Base-by-base conservation (phyloP, 2,329 filamentous ascomycete species). In the Neoscytalidium dimidiatum region DNA sequence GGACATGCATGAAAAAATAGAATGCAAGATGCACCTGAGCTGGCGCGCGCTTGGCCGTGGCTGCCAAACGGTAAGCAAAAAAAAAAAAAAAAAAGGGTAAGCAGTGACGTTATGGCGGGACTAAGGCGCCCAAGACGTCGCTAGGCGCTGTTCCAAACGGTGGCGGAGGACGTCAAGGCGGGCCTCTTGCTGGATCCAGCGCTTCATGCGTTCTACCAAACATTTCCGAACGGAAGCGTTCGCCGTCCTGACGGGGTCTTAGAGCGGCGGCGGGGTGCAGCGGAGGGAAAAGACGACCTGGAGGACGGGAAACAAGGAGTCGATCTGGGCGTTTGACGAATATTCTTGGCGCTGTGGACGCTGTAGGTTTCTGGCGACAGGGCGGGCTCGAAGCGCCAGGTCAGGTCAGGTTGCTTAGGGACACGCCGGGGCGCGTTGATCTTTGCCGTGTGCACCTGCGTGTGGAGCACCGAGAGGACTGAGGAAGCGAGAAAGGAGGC, bases 401-500 rank as follows among this genome's bases (percentile, higher is more conserved):
- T 43, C 35, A 44, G 53, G 53, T 29, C 53, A 57, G 52, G n/a
- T n/a, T n/a, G n/a, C n/a, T n/a, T n/a, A n/a, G n/a, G 35, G 35
- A 26, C 19, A 17, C 49, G 29, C 29, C 17, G 51, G 3, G 35
- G 21, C 3, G 35, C n/a, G 56, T 5, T 33, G 56, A 60, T 60
- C 56, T 23, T 60, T 60, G 56, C 56, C 56, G 26, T 23, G 56
- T 29, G 58, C 8, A 41, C 13, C 5, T n/a, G 29, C 28, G 28
- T 51, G 58, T 62, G 46, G 43, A 62, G 43, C 41, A 62, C 58
- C 44, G 58, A 62, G 43, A 51, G 38, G 58, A 62, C 28, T 38
- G 58, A 62, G 44, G 31, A 48, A 51, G 31, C 31, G 43, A 51
- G 46, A 62, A 62, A 62, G 58, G 44, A 62, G 58, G 58, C 58